phyloP scores from a whole-genome alignment of 225 moss, liverwort and hornwort genomes.

The Climacium dendroides region DNA sequence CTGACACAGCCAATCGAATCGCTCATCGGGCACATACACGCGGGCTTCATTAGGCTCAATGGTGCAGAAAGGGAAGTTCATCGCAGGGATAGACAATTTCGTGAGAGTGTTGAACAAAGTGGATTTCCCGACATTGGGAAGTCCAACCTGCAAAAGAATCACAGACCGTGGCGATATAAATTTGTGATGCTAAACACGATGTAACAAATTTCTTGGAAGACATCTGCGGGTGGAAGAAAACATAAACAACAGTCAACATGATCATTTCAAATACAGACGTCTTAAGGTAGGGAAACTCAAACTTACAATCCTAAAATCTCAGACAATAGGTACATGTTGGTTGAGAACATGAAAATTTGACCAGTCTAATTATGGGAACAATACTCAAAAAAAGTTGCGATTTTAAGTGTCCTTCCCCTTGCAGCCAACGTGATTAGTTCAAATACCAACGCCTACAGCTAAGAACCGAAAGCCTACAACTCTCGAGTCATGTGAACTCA shows the following conservation, averaged over 20 bases:
- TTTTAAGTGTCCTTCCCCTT: not conserved
- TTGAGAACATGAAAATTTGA: not conserved
- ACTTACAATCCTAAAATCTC: not conserved
- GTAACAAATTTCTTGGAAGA: not conserved
- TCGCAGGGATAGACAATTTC: conserved; percentile 83
- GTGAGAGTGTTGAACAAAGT: conserved; percentile 97
- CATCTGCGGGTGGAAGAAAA: not conserved
- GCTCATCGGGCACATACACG: conserved; percentile 81
- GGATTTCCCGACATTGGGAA: conserved; percentile 98
- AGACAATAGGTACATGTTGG: too few species aligned
- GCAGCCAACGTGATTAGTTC: not conserved
- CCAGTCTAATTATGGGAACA: not conserved
- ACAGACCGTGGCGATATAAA: not conserved
- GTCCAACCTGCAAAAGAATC: conserved; percentile 54
- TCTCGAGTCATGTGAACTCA: not conserved
- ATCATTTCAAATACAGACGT: not conserved
- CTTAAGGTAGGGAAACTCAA: not conserved
- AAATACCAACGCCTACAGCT: not conserved
- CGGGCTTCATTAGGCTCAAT: conserved; percentile 99
- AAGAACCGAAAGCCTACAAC: not conserved
- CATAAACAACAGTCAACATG: not conserved
- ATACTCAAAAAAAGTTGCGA: not conserved
- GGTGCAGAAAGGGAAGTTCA: conserved; percentile 97
- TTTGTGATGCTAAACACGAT: not conserved
- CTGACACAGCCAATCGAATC: conserved; percentile 95